Evolutionary conservation across 306 rosid species (phyloP), one percentile per base, ranked within the genome.

Genomic region (Vicia villosa): DNA sequence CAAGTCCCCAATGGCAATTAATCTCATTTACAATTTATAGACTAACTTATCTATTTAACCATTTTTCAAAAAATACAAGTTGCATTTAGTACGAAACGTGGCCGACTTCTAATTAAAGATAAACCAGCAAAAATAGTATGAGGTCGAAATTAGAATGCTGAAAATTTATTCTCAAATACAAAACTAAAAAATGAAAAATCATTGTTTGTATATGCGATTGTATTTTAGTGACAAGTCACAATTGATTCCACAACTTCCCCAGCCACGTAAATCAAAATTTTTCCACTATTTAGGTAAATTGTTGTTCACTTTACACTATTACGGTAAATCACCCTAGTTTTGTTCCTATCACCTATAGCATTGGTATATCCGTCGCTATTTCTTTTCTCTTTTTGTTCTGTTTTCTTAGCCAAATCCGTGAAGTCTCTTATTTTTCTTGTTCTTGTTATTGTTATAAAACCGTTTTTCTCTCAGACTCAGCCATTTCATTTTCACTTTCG

Each of bases 291-390:
- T 52, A 13, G 58, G 36, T 54, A 54, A 54, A 54, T 6, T 54
- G 0, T 5, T 54, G 16, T 5, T 54, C 60, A 12, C 34, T 9
- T 54, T 54, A 54, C 16, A 54, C 17, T 24, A 22, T 11, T 54
- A 22, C 4, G 8, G 21, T 22, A 22, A 51, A 22, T 11, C 22
- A 6, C 15, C 60, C 61, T 51, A 54, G 4, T 55, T 55, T 55
- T 55, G 37, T 24, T 21, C 9, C 14, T 20, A 52, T 28, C 34
- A 52, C 15, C 34, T 52, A 52, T 52, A n/a, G 13, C 65, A 9
- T 59, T 59, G 65, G 2, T 34, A 34, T 59, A 4, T 59, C 65
- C 45, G 43, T 59, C 65, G 42, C 16, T 58, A 34, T 58, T 28
- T 58, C 64, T 15, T 32, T 59, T 14, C 11, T 24, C 20, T 5